Evolutionary conservation across 2,329 filamentous ascomycete species (phyloP).

Genomic region (Aspergillus versicolor): DNA sequence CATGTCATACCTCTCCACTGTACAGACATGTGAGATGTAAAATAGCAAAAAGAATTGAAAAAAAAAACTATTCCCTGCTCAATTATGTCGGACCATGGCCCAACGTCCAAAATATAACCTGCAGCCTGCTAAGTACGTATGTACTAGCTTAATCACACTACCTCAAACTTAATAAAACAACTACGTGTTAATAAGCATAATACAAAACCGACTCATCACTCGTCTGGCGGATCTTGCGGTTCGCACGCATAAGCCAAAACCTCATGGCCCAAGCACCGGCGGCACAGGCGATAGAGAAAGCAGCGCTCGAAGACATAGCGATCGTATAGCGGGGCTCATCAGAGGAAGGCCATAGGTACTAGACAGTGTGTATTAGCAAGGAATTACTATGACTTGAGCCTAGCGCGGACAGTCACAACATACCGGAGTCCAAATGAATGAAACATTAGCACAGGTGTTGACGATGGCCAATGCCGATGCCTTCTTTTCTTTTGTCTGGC

Average conservation of each 20-base stretch:
- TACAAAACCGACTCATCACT: constrained; percentile 18
- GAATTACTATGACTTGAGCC: not conserved
- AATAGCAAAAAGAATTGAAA: no score
- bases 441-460: constrained; percentile 41
- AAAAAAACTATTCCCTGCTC: no score
- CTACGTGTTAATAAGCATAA: constrained; percentile 16
- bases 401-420: not conserved
- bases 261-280: constrained; percentile 18
- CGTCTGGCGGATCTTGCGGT: constrained; percentile 18
- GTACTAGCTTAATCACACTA: no score
- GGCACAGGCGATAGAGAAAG: constrained; percentile 17
- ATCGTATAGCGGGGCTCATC: constrained; percentile 20
- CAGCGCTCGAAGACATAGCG: constrained; percentile 19
- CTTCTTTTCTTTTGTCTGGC: constrained; percentile 46
- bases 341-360: constrained; percentile 36
- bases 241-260: constrained; percentile 17
- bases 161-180: no score
- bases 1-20: no score
- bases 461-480: constrained; percentile 44
- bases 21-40: no score
- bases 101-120: no score
- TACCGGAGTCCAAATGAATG: constrained; percentile 38
- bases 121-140: no score
- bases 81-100: no score
- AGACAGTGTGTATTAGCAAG: not conserved